Evolutionary conservation across 352 stramenopile species (phyloP).

Genomic region (Thraustochytrium striatum): DNA sequence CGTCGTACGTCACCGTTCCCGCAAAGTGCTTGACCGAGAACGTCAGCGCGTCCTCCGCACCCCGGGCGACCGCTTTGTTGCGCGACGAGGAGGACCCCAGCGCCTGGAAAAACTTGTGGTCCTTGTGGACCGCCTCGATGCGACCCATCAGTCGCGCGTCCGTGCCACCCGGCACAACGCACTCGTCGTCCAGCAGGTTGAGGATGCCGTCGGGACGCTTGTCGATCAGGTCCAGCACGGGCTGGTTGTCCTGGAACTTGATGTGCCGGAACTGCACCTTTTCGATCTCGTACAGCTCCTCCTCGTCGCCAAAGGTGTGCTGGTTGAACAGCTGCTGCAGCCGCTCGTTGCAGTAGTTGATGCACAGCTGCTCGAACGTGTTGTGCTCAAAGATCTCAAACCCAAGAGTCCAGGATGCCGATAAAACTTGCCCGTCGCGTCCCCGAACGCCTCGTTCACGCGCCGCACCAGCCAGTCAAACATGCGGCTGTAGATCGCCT

Average conservation of each 20-base stretch:
- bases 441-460: slow-evolving; percentile 44
- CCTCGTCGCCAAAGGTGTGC: slow-evolving; percentile 77
- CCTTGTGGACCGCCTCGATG: slow-evolving; percentile 10
- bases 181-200: slow-evolving; percentile 47
- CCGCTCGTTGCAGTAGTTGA: slow-evolving; percentile 81
- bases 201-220: slow-evolving; percentile 39
- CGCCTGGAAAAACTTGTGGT: slow-evolving; percentile 8
- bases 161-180: slow-evolving; percentile 27
- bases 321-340: slow-evolving; percentile 77
- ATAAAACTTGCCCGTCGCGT: slow-evolving; percentile 63
- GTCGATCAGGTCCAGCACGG: slow-evolving; percentile 51
- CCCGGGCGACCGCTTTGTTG: not conserved
- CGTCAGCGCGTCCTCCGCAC: slow-evolving; percentile 53
- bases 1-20: slow-evolving; percentile 86
- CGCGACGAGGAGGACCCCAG: not conserved
- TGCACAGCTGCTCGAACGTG: slow-evolving; percentile 85
- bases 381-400: slow-evolving; percentile 90
- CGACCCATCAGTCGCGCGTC: slow-evolving; percentile 36
- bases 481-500: slow-evolving; percentile 87
- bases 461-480: slow-evolving; percentile 88
- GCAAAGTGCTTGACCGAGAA: slow-evolving; percentile 94
- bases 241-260: slow-evolving; percentile 77
- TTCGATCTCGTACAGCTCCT: slow-evolving; percentile 72
- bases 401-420: slow-evolving; percentile 85
- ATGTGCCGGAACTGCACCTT: slow-evolving; percentile 59